phyloP scores from a whole-genome alignment of 495 filamentous ascomycete genomes.

The Venustampulla echinocandica region DNA sequence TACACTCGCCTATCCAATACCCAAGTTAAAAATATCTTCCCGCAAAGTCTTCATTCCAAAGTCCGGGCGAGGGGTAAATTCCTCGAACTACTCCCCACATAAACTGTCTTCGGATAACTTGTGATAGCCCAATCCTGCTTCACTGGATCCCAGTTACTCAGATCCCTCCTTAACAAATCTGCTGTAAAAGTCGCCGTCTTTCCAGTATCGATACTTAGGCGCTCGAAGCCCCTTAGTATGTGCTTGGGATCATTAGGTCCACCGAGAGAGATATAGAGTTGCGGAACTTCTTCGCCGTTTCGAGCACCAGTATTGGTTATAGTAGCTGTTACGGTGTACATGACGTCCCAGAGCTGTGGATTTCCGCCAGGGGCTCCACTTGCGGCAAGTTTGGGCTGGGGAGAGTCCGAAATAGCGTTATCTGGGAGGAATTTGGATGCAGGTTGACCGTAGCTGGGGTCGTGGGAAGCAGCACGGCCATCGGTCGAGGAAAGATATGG shows the following conservation, averaged over 20 bases:
- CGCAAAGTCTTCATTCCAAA: no score
- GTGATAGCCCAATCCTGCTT: conserved; percentile 84
- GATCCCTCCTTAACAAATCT: conserved; percentile 67
- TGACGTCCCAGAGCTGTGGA: conserved; percentile 64
- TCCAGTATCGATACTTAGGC: conserved; percentile 65
- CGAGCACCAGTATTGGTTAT: conserved; percentile 75
- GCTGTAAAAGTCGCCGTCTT: conserved; percentile 55
- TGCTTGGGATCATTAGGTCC: conserved; percentile 63
- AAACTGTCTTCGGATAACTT: conserved; percentile 62
- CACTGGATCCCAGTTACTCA: conserved; percentile 80
- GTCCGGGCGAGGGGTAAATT: conserved; percentile 16
- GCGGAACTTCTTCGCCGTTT: conserved; percentile 72
- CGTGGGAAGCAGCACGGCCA: conserved; percentile 50
- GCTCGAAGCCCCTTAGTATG: conserved; percentile 75
- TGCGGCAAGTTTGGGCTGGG: conserved; percentile 59
- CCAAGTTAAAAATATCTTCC: no score
- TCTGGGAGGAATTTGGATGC: conserved; percentile 58
- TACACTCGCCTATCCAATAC: no score
- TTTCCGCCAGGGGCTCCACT: conserved; percentile 75
- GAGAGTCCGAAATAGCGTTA: conserved; percentile 51
- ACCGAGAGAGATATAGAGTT: conserved; percentile 80
- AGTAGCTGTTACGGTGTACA: conserved; percentile 68
- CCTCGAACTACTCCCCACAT: conserved; percentile 39
- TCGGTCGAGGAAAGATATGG: conserved; percentile 79
- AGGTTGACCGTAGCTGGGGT: conserved; percentile 58